These are phyloP conservation scores for Phytopythium kandeliae DNA, from an alignment of 352 stramenopile species.

Conservation along the genomic window DNA sequence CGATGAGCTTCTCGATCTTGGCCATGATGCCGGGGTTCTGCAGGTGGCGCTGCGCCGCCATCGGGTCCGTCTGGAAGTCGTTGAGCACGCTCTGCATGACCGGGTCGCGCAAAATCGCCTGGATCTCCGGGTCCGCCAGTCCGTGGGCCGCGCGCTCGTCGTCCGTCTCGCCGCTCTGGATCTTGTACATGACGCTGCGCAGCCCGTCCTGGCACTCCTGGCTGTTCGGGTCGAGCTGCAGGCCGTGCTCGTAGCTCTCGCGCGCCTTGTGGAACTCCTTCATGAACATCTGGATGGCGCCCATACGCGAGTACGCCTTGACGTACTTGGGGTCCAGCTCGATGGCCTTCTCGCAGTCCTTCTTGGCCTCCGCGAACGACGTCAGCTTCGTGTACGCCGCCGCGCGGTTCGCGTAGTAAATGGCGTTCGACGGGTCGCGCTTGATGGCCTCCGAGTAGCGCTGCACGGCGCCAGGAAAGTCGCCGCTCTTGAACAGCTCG, in stretches of 20 bases:
- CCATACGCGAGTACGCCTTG: constrained; percentile 98
- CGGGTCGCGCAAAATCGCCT: constrained; percentile 96
- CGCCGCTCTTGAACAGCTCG: constrained; percentile 94
- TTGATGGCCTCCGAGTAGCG: constrained; percentile 99
- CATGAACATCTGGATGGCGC: constrained; percentile 99
- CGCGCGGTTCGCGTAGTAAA: constrained; percentile 99
- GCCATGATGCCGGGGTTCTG: constrained; percentile 91
- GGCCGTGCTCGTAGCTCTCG: constrained; percentile 95
- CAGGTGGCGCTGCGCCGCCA: constrained; percentile 90
- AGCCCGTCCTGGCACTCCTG: constrained; percentile 95
- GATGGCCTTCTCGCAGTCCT: constrained; percentile 96
- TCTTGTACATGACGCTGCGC: constrained; percentile 91
- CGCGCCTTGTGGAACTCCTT: constrained; percentile 99
- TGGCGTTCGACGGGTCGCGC: constrained; percentile 94
- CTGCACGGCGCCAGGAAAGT: constrained; percentile 92
- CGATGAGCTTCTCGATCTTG: constrained; percentile 99
- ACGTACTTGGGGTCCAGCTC: constrained; percentile 99
- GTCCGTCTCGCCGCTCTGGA: constrained; percentile 95
- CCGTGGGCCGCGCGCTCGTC: constrained; percentile 95
- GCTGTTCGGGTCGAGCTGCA: constrained; percentile 94
- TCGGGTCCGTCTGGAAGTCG: constrained; percentile 96
- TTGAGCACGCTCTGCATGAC: constrained; percentile 97
- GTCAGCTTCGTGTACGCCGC: constrained; percentile 98
- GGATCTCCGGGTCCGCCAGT: constrained; percentile 99
- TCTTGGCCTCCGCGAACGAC: constrained; percentile 89